Conservation (phyloP, 2,329 filamentous ascomycete species). For the Phaeosphaeria sp. region DNA sequence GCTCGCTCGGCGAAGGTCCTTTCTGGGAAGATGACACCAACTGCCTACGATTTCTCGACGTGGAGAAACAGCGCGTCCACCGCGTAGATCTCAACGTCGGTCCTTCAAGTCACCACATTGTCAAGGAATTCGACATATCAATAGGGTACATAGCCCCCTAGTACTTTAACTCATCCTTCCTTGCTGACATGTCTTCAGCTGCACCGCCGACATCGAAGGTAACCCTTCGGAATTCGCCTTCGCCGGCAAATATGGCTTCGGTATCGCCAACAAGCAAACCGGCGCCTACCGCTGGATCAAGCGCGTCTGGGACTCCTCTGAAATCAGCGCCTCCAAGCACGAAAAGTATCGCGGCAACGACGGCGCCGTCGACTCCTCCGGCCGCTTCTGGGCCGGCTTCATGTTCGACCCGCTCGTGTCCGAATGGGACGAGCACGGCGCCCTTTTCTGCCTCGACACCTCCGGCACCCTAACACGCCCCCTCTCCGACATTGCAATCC, state of each 20-base stretch:
- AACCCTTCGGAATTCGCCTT: constrained; percentile 75
- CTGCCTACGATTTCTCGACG: constrained; percentile 79
- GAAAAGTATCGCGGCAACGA: constrained; percentile 74
- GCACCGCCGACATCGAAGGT: constrained; percentile 77
- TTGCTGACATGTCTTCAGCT: constrained; percentile 22
- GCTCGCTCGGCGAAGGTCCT: constrained; percentile 74
- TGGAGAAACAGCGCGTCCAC: constrained; percentile 78
- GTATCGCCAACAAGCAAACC: constrained; percentile 72
- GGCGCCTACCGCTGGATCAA: constrained; percentile 63
- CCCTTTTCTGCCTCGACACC: constrained; percentile 74
- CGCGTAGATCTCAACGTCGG: constrained; percentile 70
- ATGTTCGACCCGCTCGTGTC: constrained; percentile 81
- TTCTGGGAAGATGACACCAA: constrained; percentile 72
- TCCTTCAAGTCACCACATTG: constrained; percentile 61
- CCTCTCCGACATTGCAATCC: constrained; percentile 72
- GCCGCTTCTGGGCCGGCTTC: constrained; percentile 82
- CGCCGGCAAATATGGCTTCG: constrained; percentile 81
- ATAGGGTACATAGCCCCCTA: constrained; percentile 54
- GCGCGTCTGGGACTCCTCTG: constrained; percentile 61
- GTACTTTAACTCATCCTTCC: background rate
- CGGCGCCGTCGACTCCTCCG: constrained; percentile 78
- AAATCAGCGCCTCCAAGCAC: constrained; percentile 53
- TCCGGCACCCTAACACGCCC: constrained; percentile 66
- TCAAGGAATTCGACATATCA: constrained; percentile 63
- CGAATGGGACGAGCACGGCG: constrained; percentile 65